phyloP scores from a whole-genome alignment of 2,329 filamentous ascomycete genomes.

The Colletotrichum camelliae region DNA sequence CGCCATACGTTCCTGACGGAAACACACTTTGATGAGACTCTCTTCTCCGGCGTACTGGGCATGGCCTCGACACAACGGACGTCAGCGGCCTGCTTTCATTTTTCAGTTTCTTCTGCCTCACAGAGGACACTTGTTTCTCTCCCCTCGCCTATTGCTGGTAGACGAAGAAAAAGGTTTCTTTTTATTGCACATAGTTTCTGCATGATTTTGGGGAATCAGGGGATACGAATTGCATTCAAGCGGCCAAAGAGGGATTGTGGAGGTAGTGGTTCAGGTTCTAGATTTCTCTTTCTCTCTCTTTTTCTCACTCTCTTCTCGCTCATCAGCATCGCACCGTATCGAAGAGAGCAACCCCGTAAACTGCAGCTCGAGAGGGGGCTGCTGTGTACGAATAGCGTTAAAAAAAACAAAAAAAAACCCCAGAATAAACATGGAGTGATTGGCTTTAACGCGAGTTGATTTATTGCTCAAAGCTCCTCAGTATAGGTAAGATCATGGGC shows the following conservation, averaged over 20 bases:
- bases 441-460: not conserved
- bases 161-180: slow-evolving; percentile 24
- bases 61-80: not conserved
- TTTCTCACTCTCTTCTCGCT: not conserved
- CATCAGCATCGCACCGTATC: not conserved
- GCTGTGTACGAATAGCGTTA: slow-evolving; percentile 12
- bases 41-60: slow-evolving; percentile 11
- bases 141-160: slow-evolving; percentile 2
- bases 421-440: slow-evolving; percentile 9
- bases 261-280: slow-evolving; percentile 13
- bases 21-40: not conserved
- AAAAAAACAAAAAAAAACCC: not conserved
- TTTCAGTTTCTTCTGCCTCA: not conserved
- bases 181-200: slow-evolving; percentile 17
- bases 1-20: not conserved
- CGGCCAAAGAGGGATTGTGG: slow-evolving; percentile 13
- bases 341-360: not conserved
- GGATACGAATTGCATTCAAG: slow-evolving; percentile 20
- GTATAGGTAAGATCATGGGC: not conserved
- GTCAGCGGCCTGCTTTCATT: not conserved
- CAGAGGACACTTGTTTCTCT: not conserved
- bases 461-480: not conserved
- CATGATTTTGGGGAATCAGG: slow-evolving; percentile 10
- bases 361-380: not conserved
- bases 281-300: not conserved